These are phyloP conservation scores for Alternaria postmessia DNA, from an alignment of 2,329 filamentous ascomycete genomes.

Conservation along the genomic window DNA sequence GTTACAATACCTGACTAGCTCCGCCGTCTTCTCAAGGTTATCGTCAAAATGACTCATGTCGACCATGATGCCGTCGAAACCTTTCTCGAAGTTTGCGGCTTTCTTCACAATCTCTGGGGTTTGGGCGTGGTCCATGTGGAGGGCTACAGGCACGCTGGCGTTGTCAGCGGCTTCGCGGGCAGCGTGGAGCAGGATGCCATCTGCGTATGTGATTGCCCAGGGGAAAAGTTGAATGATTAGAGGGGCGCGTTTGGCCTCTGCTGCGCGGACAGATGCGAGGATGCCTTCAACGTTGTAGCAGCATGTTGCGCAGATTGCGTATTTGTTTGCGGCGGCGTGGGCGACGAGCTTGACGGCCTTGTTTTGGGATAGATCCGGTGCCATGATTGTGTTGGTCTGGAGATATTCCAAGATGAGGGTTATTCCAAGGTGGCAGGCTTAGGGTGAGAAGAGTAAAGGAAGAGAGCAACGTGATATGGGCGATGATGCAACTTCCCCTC, in stretches of 20 bases:
- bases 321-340: slow-evolving; percentile 63
- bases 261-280: slow-evolving; percentile 72
- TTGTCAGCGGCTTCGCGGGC: slow-evolving; percentile 54
- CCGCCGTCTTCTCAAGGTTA: slow-evolving; percentile 70
- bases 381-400: slow-evolving; percentile 47
- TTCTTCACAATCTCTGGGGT: slow-evolving; percentile 67
- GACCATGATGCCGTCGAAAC: slow-evolving; percentile 56
- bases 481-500: slow-evolving; percentile 17
- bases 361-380: slow-evolving; percentile 58
- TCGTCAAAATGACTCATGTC: slow-evolving; percentile 79
- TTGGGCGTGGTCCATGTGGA: slow-evolving; percentile 74
- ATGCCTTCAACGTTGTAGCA: slow-evolving; percentile 76
- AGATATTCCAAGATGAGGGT: background rate
- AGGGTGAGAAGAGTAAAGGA: background rate
- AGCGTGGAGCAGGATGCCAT: slow-evolving; percentile 56
- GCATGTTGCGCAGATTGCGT: slow-evolving; percentile 69
- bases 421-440: background rate
- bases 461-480: background rate
- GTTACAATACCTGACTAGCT: slow-evolving; percentile 70
- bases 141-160: slow-evolving; percentile 63
- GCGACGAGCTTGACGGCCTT: slow-evolving; percentile 60
- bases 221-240: slow-evolving; percentile 78
- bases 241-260: slow-evolving; percentile 71
- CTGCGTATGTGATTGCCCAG: slow-evolving; percentile 74
- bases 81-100: slow-evolving; percentile 60